Base-by-base conservation (phyloP, 345 rosid genomes). In the Eucalyptus grandis region DNA sequence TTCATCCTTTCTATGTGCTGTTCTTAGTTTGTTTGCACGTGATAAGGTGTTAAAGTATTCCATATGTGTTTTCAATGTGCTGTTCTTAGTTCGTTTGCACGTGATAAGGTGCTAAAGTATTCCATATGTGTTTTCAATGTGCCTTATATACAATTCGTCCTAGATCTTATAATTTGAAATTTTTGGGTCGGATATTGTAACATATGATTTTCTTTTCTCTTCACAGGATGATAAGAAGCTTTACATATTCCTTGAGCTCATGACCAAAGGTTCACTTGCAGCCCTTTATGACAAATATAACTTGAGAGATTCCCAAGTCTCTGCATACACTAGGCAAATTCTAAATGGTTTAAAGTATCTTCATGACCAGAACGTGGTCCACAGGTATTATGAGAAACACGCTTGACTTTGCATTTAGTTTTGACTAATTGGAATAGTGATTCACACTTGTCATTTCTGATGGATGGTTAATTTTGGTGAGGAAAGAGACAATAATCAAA, bases 321-420 rank as follows among this genome's bases (percentile, higher is more conserved):
- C 95, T 86, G 69, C 89, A 24, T 97, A 96, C 90, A 96, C 99
- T 14, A 95, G 96, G 90, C 98, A 97, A 88, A 97, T 97, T 91
- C 92, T 96, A 89, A 92, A 58, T 86, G 98, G 99, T 77, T 89
- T 97, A 92, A 95, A 94, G 91, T 97, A 96, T 92, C 98, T 97
- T 90, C 98, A 97, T 81, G 95, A 95, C 62, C 92, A 87, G 89
- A 87, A 93, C 88, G 96, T 96, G 88, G 90, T 96, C 90, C 99
- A 96, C 51, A 87, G 88, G 88, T 87, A 37, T 46, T 8, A 17
- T 30, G 8, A 30, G 49, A 31, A 31, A 53, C 58, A 34, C 31
- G 56, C 40, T 86, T 31, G 26, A 30, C 54, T 86, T 50, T 50
- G 26, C 87, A 12, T 40, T 14, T 22, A 19, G 34, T 53, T 44